A percentile compares a stretch with the other conserved stretches of the same genome.
These are phyloP conservation scores for Protomyces arabidopsidicola DNA, from an alignment of 1,139 yeast genomes.

Conservation along the genomic window DNA sequence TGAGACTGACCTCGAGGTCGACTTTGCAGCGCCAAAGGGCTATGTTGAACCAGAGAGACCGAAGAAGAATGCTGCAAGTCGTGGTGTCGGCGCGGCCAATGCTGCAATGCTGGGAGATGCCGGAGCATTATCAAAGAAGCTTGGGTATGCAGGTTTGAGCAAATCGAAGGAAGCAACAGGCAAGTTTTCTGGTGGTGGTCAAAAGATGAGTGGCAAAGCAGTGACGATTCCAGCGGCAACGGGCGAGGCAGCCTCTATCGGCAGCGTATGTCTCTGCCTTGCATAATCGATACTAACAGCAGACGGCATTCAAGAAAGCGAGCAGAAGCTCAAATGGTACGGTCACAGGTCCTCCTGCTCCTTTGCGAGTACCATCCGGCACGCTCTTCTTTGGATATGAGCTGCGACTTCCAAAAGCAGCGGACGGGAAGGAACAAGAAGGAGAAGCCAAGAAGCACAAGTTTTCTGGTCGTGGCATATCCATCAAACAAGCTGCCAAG, in stretches of 20 bases:
- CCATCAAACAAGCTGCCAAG: conserved; percentile 14
- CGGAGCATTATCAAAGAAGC: conserved; percentile 11
- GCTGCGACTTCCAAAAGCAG: conserved; percentile 15
- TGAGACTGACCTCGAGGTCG: conserved; percentile 94
- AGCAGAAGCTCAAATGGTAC: conserved; percentile 24
- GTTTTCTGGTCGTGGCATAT: conserved; percentile 25
- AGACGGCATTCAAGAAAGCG: conserved; percentile 27
- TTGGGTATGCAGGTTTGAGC: conserved; percentile 33
- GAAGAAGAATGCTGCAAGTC: conserved; percentile 27
- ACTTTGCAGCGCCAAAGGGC: conserved; percentile 98
- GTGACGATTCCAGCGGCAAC: conserved; percentile 8
- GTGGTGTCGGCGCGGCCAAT: conserved; percentile 35
- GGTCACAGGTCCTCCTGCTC: conserved; percentile 40
- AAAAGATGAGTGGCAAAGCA: conserved; percentile 64
- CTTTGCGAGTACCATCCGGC: conserved; percentile 71
- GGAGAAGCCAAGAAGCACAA: neutral
- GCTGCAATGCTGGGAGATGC: conserved; percentile 39
- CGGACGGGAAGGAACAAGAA: neutral
- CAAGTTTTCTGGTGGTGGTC: conserved; percentile 61
- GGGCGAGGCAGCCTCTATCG: conserved; percentile 32
- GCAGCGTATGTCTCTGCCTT: neutral
- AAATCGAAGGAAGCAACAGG: conserved; percentile 23
- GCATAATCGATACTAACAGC: neutral
- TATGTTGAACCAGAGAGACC: conserved; percentile 69
- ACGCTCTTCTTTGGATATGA: conserved; percentile 75